Conservation (phyloP, 2,329 filamentous ascomycete genomes). For the Fusarium bulbicola region DNA sequence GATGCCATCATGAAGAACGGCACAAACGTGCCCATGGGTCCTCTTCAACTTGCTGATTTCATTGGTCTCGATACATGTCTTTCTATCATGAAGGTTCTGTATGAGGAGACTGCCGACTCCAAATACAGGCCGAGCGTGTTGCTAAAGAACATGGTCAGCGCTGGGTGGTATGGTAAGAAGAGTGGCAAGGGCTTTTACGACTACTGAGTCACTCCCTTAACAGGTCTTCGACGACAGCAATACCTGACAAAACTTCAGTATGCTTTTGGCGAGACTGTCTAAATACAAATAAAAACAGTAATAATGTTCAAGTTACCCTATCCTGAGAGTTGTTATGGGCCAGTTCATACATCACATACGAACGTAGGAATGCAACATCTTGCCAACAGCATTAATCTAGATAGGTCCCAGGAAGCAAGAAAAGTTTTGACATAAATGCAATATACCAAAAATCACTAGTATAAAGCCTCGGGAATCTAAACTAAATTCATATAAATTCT, state of each 20-base stretch:
- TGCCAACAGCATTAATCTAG: background rate
- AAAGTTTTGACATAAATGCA: background rate
- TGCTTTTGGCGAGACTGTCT: background rate
- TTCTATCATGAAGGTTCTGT: constrained; percentile 95
- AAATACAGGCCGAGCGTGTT: constrained; percentile 94
- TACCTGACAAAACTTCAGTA: background rate
- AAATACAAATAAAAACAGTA: background rate
- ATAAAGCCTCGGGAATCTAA: background rate
- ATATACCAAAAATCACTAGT: too few relatives aligned
- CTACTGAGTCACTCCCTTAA: constrained; percentile 61
- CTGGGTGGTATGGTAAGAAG: constrained; percentile 98
- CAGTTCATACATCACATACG: background rate
- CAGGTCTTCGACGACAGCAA: background rate
- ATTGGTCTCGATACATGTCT: constrained; percentile 97
- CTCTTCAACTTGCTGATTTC: constrained; percentile 92
- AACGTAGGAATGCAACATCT: background rate
- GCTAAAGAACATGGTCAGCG: constrained; percentile 94
- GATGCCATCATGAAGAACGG: constrained; percentile 99
- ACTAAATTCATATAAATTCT: background rate
- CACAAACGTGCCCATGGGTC: constrained; percentile 98
- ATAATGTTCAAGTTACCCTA: background rate
- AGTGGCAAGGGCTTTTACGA: constrained; percentile 95
- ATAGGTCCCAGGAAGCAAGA: background rate
- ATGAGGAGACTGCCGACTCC: constrained; percentile 90
- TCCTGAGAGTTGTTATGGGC: background rate